Base-by-base conservation (phyloP, 2,329 filamentous ascomycete species). In the Xylaria arbuscula region DNA sequence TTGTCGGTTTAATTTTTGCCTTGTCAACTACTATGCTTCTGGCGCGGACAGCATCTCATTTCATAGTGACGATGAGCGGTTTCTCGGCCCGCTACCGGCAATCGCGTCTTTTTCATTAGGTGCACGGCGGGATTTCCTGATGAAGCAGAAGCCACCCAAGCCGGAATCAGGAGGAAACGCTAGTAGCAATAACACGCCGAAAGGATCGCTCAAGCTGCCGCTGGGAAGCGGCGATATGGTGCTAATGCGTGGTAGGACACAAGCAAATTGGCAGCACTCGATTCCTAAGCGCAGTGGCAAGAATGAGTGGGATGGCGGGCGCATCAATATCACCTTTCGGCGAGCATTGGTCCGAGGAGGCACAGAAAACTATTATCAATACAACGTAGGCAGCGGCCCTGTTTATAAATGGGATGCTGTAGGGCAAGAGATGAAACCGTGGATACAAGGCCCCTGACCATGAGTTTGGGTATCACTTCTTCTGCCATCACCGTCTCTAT, bases 11-110 rank as follows among this genome's bases (percentile, higher is more conserved):
- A 95, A 95, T 76, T 93, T 94, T 77, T 92, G 90, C 68, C 84
- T 95, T 1, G 91, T 95, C 4, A 95, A 95, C 76, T 95, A 95
- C 81, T 95, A 95, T 76, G 90, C 90, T n/a, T 87, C 87, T 3
- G 92, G 92, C 0, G 82, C 88, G 6, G 92, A 95, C 77, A 93
- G 90, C 72, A 95, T 95, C 57, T 87, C 89, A 11, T 95, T 91
- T 75, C 92, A 95, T 78, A 92, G 89, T 57, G 93, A 95, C 72
- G 92, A 95, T 75, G 93, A 95, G 81, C 84, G 87, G 6, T 96
- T 95, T 72, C 84, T 95, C 0, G 92, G 92, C 0, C 72, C 80
- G 0, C 81, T 90, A 19, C 92, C 92, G 0, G 87, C 88, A 9
- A 94, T 95, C 62, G 92, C 92, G 0, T 93, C 90, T 0, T 89